phyloP scores from a whole-genome alignment of 495 filamentous ascomycete genomes.

The Penicillium riverlandense region DNA sequence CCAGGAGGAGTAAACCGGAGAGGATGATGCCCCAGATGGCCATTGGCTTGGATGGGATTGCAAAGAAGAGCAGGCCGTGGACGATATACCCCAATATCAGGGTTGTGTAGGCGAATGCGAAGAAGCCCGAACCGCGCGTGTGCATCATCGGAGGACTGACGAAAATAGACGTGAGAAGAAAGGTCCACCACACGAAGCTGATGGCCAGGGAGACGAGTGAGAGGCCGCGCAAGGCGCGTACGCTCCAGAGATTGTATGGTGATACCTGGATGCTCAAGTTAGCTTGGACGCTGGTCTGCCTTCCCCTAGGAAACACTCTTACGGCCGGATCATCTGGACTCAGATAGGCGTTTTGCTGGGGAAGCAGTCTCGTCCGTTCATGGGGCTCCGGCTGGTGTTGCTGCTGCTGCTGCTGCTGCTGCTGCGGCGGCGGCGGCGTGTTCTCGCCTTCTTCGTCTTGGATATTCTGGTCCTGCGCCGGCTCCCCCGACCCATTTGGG shows the following conservation, averaged over 20 bases:
- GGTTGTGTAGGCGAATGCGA: conserved; percentile 72
- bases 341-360: conserved; percentile 55
- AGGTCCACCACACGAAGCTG: conserved; percentile 83
- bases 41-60: conserved; percentile 69
- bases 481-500: conserved; percentile 11
- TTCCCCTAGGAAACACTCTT: conserved; percentile 16
- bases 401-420: neutral
- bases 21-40: conserved; percentile 61
- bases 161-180: conserved; percentile 80
- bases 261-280: conserved; percentile 56
- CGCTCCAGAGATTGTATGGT: conserved; percentile 89
- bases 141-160: conserved; percentile 80
- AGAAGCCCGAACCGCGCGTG: conserved; percentile 83
- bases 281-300: neutral
- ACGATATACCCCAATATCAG: conserved; percentile 66
- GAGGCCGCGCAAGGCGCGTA: conserved; percentile 67
- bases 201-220: conserved; percentile 66
- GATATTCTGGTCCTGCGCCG: conserved; percentile 11
- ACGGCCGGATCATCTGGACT: conserved; percentile 95
- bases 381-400: conserved; percentile 34
- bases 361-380: conserved; percentile 70
- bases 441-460: conserved; percentile 7
- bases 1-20: conserved; percentile 64
- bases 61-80: conserved; percentile 77
- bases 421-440: no score